Conservation (phyloP, 2,329 filamentous ascomycete species). For the Fusarium scirpi region DNA sequence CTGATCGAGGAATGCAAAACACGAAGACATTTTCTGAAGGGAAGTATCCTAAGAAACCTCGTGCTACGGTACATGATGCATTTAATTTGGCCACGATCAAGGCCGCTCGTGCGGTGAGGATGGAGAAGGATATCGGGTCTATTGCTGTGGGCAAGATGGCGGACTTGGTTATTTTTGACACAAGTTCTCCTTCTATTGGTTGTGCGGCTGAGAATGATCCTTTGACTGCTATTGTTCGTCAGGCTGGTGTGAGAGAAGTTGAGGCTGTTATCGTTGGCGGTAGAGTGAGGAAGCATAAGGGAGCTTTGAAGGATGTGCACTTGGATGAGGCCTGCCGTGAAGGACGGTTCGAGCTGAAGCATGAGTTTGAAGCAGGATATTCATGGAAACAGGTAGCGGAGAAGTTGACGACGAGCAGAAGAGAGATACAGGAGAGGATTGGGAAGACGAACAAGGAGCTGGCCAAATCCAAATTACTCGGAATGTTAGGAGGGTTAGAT, state of each 20-base stretch:
- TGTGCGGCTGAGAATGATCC: constrained; percentile 3
- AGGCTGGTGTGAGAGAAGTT: constrained; percentile 1
- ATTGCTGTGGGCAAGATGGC: constrained; percentile 1
- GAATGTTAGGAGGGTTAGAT: neutral
- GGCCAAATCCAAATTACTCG: neutral
- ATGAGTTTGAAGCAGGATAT: rapidly evolving
- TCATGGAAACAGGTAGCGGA: neutral
- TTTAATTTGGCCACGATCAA: constrained; percentile 17
- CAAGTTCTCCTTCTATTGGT: neutral
- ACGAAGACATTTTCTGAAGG: neutral
- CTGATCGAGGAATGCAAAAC: neutral
- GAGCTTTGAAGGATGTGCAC: neutral
- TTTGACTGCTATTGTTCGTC: constrained; percentile 3
- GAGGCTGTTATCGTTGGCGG: constrained; percentile 8
- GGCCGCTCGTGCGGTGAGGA: constrained; percentile 3
- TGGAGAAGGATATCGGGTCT: constrained; percentile 9
- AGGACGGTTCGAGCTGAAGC: neutral
- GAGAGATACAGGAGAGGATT: neutral
- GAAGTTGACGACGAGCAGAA: neutral
- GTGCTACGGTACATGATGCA: neutral
- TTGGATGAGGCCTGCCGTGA: neutral
- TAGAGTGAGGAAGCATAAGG: neutral
- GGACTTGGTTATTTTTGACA: neutral
- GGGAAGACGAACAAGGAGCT: neutral
- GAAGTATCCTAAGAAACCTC: neutral